A percentile compares a stretch with the other conserved stretches of the same genome.
phyloP scores from a whole-genome alignment of 345 rosid species.

The Litchi chinensis region DNA sequence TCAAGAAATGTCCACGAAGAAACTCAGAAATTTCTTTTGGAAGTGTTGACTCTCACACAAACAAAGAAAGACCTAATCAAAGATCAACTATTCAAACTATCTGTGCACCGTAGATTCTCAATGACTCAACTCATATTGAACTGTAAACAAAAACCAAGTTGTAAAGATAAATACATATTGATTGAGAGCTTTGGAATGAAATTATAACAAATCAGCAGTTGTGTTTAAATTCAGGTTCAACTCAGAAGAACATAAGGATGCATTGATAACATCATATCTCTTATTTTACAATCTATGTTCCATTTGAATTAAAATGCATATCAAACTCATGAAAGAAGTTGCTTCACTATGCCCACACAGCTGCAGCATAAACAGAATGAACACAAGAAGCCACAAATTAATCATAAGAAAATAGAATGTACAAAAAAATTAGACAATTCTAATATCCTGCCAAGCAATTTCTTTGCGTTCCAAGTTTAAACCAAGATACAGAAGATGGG shows the following conservation, averaged over 20 bases:
- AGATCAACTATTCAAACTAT: not conserved
- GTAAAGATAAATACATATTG: too few relatives aligned
- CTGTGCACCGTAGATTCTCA: not conserved
- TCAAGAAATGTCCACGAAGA: not conserved
- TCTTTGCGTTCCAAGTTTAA: not conserved
- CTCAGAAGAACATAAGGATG: not conserved
- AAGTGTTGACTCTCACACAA: not conserved
- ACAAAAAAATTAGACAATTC: not conserved
- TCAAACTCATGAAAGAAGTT: not conserved
- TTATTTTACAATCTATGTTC: not conserved
- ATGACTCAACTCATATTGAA: not conserved
- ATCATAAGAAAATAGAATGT: not conserved
- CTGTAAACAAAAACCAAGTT: not conserved
- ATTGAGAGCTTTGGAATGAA: not conserved
- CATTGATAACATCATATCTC: not conserved
- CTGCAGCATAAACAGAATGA: not conserved
- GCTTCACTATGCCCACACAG: not conserved
- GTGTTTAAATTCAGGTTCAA: not conserved
- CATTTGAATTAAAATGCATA: not conserved
- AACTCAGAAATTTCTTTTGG: not conserved
- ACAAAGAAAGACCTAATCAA: not conserved
- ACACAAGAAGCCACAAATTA: not conserved
- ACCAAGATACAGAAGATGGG: not conserved
- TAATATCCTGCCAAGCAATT: not conserved
- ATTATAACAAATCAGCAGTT: not conserved